phyloP scores from a whole-genome alignment of 2,329 filamentous ascomycete species.

The Chaetomium olivaceum region DNA sequence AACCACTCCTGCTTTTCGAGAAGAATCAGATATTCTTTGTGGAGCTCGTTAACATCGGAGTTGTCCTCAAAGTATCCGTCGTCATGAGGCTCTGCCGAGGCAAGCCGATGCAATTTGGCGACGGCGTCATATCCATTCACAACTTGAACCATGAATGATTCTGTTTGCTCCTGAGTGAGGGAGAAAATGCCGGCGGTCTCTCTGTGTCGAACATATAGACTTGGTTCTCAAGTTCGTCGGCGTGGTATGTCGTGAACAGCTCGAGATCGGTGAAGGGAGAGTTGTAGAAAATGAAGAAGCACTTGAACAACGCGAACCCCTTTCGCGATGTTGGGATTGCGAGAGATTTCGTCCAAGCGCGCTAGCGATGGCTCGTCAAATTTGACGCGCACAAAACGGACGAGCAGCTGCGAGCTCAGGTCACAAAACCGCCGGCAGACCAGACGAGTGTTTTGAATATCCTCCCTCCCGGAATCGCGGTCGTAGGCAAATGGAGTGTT shows the following conservation, averaged over 20 bases:
- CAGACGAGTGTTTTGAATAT: constrained; percentile 20
- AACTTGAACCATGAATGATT: neutral
- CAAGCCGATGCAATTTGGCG: constrained; percentile 3
- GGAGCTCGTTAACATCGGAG: neutral
- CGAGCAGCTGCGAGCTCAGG: constrained; percentile 18
- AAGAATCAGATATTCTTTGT: constrained; percentile 7
- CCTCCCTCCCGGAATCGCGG: neutral
- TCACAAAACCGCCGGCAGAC: constrained; percentile 19
- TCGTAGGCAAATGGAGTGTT: too few relatives aligned
- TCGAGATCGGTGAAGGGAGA: neutral
- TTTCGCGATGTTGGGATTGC: constrained; percentile 23
- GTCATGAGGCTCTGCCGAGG: neutral
- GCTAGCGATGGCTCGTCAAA: constrained; percentile 16
- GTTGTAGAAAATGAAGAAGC: constrained; percentile 23
- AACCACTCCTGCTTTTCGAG: constrained; percentile 12
- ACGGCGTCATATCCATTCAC: neutral
- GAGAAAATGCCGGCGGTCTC: neutral
- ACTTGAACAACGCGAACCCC: constrained; percentile 19
- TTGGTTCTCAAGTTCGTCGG: neutral
- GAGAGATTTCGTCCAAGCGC: constrained; percentile 22
- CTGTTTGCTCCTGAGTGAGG: neutral
- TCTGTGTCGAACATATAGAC: neutral
- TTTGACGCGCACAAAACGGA: constrained; percentile 14
- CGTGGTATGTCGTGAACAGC: constrained; percentile 9
- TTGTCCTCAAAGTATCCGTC: neutral